A percentile compares a stretch with the other conserved stretches of the same genome.
These are phyloP conservation scores for Apiospora saccharicola DNA, from an alignment of 2,329 filamentous ascomycete genomes.

Conservation along the genomic window DNA sequence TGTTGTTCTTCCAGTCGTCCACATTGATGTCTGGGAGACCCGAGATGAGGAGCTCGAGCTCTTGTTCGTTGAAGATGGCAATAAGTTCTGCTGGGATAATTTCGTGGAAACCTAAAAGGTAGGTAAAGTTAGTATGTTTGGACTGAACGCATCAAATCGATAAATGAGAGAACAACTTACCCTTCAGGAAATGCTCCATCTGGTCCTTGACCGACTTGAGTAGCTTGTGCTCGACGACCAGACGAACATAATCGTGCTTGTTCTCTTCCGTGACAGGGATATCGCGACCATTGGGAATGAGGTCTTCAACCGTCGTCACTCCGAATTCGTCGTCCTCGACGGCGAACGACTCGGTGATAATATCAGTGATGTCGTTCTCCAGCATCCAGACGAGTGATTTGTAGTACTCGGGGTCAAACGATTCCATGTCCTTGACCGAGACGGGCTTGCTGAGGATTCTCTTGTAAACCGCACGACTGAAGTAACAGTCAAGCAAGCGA, in stretches of 20 bases:
- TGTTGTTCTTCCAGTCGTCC: constrained; percentile 99
- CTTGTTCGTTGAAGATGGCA: constrained; percentile 98
- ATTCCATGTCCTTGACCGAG: constrained; percentile 99
- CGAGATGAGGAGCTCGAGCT: constrained; percentile 94
- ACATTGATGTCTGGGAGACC: constrained; percentile 96
- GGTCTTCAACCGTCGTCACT: constrained; percentile 84
- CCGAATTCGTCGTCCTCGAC: constrained; percentile 95
- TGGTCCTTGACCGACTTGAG: constrained; percentile 93
- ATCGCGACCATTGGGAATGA: constrained; percentile 87
- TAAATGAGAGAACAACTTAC: constrained; percentile 50
- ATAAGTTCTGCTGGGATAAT: constrained; percentile 95
- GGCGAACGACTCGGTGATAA: constrained; percentile 95
- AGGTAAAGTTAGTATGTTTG: constrained; percentile 39
- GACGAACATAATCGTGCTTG: constrained; percentile 95
- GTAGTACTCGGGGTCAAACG: constrained; percentile 97
- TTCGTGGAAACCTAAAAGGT: constrained; percentile 82
- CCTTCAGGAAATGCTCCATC: constrained; percentile 89
- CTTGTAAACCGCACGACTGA: constrained; percentile 98
- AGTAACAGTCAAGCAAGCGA: constrained; percentile 95
- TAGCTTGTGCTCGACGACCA: constrained; percentile 93
- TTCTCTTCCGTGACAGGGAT: constrained; percentile 96
- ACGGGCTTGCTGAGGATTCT: constrained; percentile 93
- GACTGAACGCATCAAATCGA: background rate
- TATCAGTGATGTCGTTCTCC: constrained; percentile 97
- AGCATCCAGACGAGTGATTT: constrained; percentile 99